Base-by-base conservation (phyloP, 2,329 filamentous ascomycete genomes). In the Aspergillus chevalieri region DNA sequence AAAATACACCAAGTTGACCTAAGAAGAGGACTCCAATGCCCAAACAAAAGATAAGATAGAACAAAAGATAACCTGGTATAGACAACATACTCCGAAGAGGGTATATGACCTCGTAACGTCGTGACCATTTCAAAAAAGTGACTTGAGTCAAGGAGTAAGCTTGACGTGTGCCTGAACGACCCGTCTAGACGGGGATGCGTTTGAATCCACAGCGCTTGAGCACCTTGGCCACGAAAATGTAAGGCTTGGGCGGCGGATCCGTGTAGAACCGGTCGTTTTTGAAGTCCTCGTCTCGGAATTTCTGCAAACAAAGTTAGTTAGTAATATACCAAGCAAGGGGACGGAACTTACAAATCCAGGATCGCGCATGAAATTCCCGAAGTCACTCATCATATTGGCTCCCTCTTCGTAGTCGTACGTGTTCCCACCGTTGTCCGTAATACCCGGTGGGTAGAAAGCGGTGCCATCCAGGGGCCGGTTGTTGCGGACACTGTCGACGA, bases 381-480 rank as follows among this genome's bases (percentile, higher is more conserved):
- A 63, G 26, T 68, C 67, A 60, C 92, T 88, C 85, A 91, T 90
- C 65, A 95, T 75, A 62, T 95, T 89, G 2, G 85, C 79, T n/a
- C 90, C 90, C 62, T 96, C 90, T 60, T 89, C 76, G 61, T 96
- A 96, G 24, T 84, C 57, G 75, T 94, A 88, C 9, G 79, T 73
- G 47, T 82, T 78, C 2, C 91, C 91, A 48, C 81, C 77, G 15
- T 79, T 70, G 64, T 94, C 90, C 1, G 71, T 70, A 58, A 78
- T 71, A 19, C 91, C 90, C 0, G 86, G 83, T 1, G 91, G 87
- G n/a, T 93, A 80, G 15, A 74, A 74, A 1, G 90, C 87, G 0
- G 84, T 85, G 3, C 90, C 91, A 62, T 94, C 87, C 0, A 96
- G 74, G 0, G 92, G 92, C 12, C 87, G 81, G 62, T 93, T 87